Evolutionary conservation across 2,329 filamentous ascomycete species (phyloP), one percentile per base, ranked within the genome.

Genomic region (Bimuria novae-zelandiae): DNA sequence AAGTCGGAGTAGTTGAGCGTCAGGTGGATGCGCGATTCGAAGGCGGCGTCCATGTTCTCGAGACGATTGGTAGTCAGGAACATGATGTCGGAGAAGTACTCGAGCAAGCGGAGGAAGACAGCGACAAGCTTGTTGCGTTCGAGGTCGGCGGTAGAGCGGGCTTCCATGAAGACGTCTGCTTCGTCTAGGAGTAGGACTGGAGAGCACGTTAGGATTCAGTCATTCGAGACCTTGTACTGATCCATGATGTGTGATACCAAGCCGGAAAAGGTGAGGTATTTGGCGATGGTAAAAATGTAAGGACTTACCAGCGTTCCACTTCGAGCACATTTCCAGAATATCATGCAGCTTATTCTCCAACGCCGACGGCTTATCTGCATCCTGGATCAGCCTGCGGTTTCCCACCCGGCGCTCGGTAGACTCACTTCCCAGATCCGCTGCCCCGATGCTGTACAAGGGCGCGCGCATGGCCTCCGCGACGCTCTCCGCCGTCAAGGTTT

Each of bases 1-100:
- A 79, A 70, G 10, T 79, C 73, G 2, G 71, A 59, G 58, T 80
- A 80, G 7, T 73, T 73, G 49, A 73, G 71, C 14, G 62, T 65
- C 51, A 79, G 71, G 54, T 76, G 78, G 30, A 81, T 79, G 7
- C 79, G 72, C 23, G 74, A 77, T 49, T 79, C 73, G 45, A 81
- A 79, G 3, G 77, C 78, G 2, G 67, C 58, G 47, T 80, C 78
- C 51, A 80, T 76, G 11, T 70, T 73, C 6, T 41, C 51, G 40
- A 56, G 64, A n/a, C 90, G 85, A 71, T 95, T 95, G 2, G 90
- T 95, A 0, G 91, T 96, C 17, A 96, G 76, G 77, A 96, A 93
- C 3, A 95, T 74, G 50, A 95, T 93, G 3, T 90, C 91, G 68
- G 93, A 88, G 76, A 93, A 95, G 71, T 95, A 46, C 21, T 96